Evolutionary conservation across 2,329 filamentous ascomycete genomes (phyloP), one percentile per base, ranked within the genome.

Genomic region (Claviceps maximensis): DNA sequence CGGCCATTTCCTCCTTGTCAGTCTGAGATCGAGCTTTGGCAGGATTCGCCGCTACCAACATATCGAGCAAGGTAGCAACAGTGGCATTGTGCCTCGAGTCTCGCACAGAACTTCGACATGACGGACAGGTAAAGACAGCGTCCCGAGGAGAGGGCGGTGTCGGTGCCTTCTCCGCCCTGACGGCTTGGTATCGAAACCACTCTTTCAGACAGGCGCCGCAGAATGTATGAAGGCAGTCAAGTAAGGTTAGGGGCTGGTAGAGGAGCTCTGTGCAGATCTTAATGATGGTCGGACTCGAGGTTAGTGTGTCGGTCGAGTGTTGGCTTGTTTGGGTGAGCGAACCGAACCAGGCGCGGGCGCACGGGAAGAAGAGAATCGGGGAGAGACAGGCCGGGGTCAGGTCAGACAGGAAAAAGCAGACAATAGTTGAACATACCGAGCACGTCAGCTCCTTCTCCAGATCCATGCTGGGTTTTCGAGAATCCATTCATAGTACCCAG

Each of bases 251-350:
- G 36, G 90, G 89, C 67, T 94, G 87, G 71, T 89, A 94, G 57
- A 95, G 82, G 58, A 95, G 80, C 69, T 97, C 93, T 61, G 91
- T 95, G 75, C 93, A 98, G 63, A 98, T 98, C 90, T 96, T 53
- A 48, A 46, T 7, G 33, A 36, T 51, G 41, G 33, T 19, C 27
- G 23, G 21, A 44, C 2, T 46, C 36, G 9, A 44, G 1, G 50
- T 45, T 19, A 49, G 54, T 33, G 41, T 38, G 4, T n/a, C 13
- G 36, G 13, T 9, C 42, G 42, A 45, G 13, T 27, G 42, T 3
- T 25, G 42, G 42, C 9, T 25, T 8, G 25, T 27, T n/a, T n/a
- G n/a, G 23, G 10, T 10, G n/a, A n/a, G n/a, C n/a, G n/a, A n/a
- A 19, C 31, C 13, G 44, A 3, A 33, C 25, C 23, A 27, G 41